Percentiles rank a stretch among this genome's conserved stretches.
Evolutionary conservation across 1,284 basidiomycete genomes (phyloP).

Genomic region (Gymnopus androsaceus): DNA sequence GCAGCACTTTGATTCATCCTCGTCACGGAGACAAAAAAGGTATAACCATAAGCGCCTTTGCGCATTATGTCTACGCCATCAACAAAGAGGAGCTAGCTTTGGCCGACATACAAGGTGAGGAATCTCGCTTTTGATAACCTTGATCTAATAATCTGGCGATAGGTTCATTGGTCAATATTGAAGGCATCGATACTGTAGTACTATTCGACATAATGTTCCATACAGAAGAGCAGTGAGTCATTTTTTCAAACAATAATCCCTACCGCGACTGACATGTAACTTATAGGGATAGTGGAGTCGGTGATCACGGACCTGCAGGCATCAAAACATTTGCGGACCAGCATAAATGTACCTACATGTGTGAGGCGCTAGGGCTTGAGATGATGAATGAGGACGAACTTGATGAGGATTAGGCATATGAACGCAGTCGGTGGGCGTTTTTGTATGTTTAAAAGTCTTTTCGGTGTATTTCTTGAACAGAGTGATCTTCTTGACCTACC

Average conservation of each 20-base stretch:
- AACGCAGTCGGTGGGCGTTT: neutral
- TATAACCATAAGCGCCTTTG: constrained; percentile 21
- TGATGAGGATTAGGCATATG: neutral
- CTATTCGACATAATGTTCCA: constrained; percentile 27
- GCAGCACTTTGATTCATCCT: constrained; percentile 22
- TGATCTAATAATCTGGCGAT: neutral
- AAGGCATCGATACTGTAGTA: constrained; percentile 17
- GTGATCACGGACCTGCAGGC: constrained; percentile 22
- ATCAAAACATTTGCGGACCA: constrained; percentile 20
- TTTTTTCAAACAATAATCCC: neutral
- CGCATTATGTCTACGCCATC: constrained; percentile 21
- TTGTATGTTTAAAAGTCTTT: neutral
- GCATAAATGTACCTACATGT: constrained; percentile 22
- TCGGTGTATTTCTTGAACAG: neutral
- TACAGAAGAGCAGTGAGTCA: constrained; percentile 17
- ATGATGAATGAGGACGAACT: neutral
- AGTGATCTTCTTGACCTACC: no score
- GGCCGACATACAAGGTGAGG: neutral
- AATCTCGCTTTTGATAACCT: neutral
- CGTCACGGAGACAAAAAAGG: constrained; percentile 17
- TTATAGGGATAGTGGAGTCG: constrained; percentile 20
- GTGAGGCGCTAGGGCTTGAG: constrained; percentile 15
- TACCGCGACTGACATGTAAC: neutral
- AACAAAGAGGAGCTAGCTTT: constrained; percentile 15
- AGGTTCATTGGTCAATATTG: constrained; percentile 14